Evolutionary conservation across 805 yeast species (phyloP).

Genomic region (Kazachstania psychrophila): DNA sequence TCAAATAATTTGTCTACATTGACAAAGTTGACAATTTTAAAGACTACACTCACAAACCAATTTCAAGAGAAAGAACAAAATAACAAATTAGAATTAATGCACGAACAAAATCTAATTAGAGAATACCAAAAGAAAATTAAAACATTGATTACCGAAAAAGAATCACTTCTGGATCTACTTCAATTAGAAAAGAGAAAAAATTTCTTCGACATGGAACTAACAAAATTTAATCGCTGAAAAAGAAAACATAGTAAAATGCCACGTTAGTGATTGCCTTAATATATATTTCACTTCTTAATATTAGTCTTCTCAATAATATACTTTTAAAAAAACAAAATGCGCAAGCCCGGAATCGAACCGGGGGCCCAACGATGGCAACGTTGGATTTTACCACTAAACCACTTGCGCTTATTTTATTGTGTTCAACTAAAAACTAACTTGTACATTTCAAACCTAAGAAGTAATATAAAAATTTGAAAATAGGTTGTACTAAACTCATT

Average conservation of each 20-base stretch:
- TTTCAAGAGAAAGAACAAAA: background rate
- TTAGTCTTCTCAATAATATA: too few species aligned
- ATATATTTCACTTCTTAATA: too few species aligned
- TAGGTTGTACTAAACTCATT: too few species aligned
- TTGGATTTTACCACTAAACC: constrained; percentile 4
- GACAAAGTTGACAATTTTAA: too few species aligned
- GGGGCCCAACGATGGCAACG: constrained; percentile 3
- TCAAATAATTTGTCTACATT: too few species aligned
- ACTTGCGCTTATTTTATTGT: constrained; percentile 1
- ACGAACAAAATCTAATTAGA: background rate
- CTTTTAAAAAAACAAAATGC: background rate
- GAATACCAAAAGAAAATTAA: background rate
- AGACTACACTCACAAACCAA: too few species aligned
- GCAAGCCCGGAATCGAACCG: constrained; percentile 5
- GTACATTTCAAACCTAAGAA: background rate
- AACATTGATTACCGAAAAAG: background rate
- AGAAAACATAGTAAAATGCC: too few species aligned
- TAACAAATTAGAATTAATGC: background rate
- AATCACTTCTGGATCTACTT: background rate
- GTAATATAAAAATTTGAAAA: too few species aligned
- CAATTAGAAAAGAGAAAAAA: background rate
- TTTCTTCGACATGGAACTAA: background rate
- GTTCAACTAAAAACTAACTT: too few species aligned
- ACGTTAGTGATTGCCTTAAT: too few species aligned
- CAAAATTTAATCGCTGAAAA: too few species aligned